Evolutionary conservation across 2,329 filamentous ascomycete genomes (phyloP), one percentile per base, ranked within the genome.

Genomic region (Ophiostoma populinum): DNA sequence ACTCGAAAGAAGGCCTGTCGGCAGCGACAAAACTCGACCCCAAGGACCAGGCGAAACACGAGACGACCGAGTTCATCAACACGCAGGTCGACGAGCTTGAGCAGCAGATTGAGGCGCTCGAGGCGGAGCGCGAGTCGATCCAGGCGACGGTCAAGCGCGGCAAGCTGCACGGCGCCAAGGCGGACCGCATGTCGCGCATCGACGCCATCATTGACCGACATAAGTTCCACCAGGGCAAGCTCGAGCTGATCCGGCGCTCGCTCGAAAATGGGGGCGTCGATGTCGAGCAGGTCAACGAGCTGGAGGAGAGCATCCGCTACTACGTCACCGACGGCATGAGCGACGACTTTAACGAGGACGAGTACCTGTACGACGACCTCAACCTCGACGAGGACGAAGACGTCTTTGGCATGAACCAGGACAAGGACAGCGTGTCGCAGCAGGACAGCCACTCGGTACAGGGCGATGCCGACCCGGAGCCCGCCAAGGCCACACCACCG

Each of bases 1-100:
- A 93, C 60, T 95, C 90, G 42, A 95, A 98, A 65, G 90, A 95
- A 59, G 90, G 90, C 29, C 62, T 98, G 45, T 90, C 82, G 43
- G 81, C 87, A 35, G 83, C 85, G 18, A 77, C 83, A 34, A 92
- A 92, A 57, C 69, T 95, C 44, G 90, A 98, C 59, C 90, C 90
- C n/a, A 92, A 86, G 54, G 90, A 95, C 56, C 83, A 92, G 55
- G 87, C 92, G 54, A 92, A 93, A 59, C 65, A 80, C 42, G 87
- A 95, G 49, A 69, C 80, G 20, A 73, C 77, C 59, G 79, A 93
- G 38, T 95, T 95, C 58, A 63, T 98, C 30, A 75, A 75, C 42
- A 70, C 62, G 39, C 85, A 82, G 71, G 83, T 95, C 36, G 86
- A 94, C 51, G 82, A 93, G 52, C 71, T 98, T 40, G 85, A 92